A percentile compares a stretch with the other conserved stretches of the same genome.
phyloP scores from a whole-genome alignment of 202 grass and related monocot genomes.

The Bolboschoenoplectus hybrid region DNA sequence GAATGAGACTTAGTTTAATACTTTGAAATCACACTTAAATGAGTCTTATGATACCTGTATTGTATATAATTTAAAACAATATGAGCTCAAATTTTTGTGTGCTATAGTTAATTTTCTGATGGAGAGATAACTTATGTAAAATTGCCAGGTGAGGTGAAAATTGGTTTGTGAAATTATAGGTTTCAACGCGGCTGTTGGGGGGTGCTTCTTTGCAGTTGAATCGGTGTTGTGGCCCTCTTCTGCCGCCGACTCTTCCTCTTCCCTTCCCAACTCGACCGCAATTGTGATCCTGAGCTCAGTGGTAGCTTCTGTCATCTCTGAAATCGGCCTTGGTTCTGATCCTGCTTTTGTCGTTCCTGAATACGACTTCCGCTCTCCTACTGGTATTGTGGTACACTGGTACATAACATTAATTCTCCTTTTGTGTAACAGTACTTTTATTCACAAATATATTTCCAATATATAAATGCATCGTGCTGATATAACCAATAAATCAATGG shows the following conservation, averaged over 20 bases:
- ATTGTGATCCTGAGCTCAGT: conserved; percentile 99
- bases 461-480: background rate
- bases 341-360: conserved; percentile 85
- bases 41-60: background rate
- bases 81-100: background rate
- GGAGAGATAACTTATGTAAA: conserved; percentile 1
- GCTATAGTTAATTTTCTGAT: conserved; percentile 2
- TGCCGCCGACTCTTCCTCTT: conserved; percentile 49
- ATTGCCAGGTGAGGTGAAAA: conserved; percentile 34
- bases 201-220: conserved; percentile 95
- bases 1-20: background rate
- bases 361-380: conserved; percentile 95
- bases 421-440: background rate
- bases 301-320: conserved; percentile 91
- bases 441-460: conserved; percentile 5
- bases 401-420: background rate
- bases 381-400: conserved; percentile 46
- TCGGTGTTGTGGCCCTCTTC: conserved; percentile 93
- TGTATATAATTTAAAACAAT: conserved; percentile 4
- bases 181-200: conserved; percentile 96
- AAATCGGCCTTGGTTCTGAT: conserved; percentile 84
- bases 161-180: conserved; percentile 61
- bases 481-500: conserved; percentile 63
- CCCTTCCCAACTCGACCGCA: conserved; percentile 80
- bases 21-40: background rate